phyloP scores from a whole-genome alignment of 1,139 yeast species.

The Magnusiomyces paraingens region DNA sequence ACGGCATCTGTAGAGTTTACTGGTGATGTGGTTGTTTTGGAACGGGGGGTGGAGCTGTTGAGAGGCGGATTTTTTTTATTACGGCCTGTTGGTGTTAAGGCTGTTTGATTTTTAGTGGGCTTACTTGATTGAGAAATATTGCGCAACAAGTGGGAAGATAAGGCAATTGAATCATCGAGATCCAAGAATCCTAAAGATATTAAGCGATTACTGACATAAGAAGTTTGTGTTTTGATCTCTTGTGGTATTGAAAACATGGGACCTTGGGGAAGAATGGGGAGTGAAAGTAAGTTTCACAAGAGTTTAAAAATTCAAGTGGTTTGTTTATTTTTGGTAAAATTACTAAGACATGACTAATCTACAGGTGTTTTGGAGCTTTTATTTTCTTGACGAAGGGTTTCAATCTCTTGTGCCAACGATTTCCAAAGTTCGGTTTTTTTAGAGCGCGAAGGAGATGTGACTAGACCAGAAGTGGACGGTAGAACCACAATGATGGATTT shows the following conservation, averaged over 20 bases:
- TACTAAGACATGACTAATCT: no score
- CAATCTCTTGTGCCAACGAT: constrained; percentile 25
- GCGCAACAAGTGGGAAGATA: neutral
- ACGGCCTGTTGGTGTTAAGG: neutral
- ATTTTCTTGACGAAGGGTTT: no score
- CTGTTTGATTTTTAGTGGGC: neutral
- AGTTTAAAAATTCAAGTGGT: no score
- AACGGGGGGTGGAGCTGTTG: no score
- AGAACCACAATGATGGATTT: constrained; percentile 45
- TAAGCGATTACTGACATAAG: neutral
- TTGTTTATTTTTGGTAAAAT: no score
- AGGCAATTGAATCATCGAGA: neutral
- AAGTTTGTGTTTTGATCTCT: neutral
- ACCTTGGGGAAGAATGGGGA: no score
- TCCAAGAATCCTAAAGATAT: neutral
- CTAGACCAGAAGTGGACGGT: constrained; percentile 77
- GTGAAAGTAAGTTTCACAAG: no score
- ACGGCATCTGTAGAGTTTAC: no score
- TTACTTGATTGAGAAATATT: neutral
- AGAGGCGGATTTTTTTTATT: neutral
- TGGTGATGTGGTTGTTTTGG: no score
- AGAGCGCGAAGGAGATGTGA: constrained; percentile 44
- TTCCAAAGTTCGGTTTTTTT: constrained; percentile 49
- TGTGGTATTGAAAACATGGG: constrained; percentile 2
- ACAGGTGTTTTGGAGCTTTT: no score